phyloP scores from a whole-genome alignment of 2,329 filamentous ascomycete genomes.

The Daldinia eschscholtzii region DNA sequence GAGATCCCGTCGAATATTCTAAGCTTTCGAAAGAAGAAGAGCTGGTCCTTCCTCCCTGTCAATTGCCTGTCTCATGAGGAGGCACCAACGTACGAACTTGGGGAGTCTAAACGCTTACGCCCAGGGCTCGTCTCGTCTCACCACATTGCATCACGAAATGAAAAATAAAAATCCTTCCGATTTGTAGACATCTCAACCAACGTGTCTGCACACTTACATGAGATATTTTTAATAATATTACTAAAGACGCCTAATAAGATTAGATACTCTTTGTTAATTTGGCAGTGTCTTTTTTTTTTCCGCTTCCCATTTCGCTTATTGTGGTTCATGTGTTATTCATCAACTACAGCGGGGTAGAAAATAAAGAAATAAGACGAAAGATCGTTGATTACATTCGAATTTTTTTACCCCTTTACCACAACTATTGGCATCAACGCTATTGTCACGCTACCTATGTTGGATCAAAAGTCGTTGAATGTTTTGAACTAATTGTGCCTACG shows the following conservation, averaged over 20 bases:
- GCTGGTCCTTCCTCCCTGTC: neutral
- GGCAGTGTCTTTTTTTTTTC: neutral
- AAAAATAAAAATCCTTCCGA: constrained; percentile 29
- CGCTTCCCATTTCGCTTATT: neutral
- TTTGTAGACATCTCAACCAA: constrained; percentile 4
- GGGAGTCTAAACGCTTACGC: constrained; percentile 35
- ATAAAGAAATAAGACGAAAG: neutral
- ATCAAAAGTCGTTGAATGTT: neutral
- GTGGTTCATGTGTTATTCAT: neutral
- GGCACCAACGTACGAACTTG: constrained; percentile 8
- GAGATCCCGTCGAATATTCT: constrained; percentile 13
- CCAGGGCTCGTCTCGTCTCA: constrained; percentile 32
- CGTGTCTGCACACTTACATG: constrained; percentile 2
- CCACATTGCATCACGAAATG: constrained; percentile 38
- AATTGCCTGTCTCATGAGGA: neutral
- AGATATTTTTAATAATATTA: neutral
- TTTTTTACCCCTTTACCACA: neutral
- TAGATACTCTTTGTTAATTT: neutral
- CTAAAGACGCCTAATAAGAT: neutral
- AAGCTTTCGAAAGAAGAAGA: neutral
- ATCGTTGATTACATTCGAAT: neutral
- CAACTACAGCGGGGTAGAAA: neutral
- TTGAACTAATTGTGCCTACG: neutral
- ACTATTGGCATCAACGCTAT: neutral
- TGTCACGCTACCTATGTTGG: neutral